Base-by-base conservation (phyloP, 176 grass and related monocot species). In the Oryza punctata region DNA sequence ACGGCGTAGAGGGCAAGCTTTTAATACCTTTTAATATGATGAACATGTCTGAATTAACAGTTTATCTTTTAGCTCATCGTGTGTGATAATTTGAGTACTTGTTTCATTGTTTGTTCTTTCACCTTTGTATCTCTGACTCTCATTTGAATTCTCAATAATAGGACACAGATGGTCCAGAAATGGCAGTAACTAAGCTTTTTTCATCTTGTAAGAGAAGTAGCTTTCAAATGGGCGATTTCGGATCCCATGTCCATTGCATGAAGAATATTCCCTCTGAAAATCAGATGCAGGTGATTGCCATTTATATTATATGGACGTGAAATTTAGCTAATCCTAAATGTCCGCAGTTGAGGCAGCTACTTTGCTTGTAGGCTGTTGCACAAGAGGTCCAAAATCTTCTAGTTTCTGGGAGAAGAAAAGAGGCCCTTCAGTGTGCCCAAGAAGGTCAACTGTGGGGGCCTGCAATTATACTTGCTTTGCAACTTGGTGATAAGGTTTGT, bases 391-490 rank as follows among this genome's bases (percentile, higher is more conserved):
- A 99, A 89, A 92, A 85, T 75, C 91, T 99, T 88, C 91, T 99
- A 57, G 93, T 99, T 77, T 96, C 91, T 78, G 97, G 97, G 78
- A 96, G 85, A 88, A 94, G 93, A 75, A 96, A 94, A 88, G 89
- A 99, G 23, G 97, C 97, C 29, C 91, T 99, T 75, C 91, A 94
- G 52, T 85, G 73, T 90, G 97, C 97, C 46, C 89, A 96, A 78
- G 91, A 91, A 88, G 97, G 97, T 89, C 97, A 99, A 76, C 66
- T 99, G 13, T 99, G 97, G 97, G 96, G 97, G 25, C 91, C 97
- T 78, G 97, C 97, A 75, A 88, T 99, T 73, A 87, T 99, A 81
- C 91, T 96, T 82, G 93, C 97, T 52, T 91, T 92, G 50, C 93
- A 96, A 78, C 93, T 99, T 52, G 96, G 97, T 46, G 93, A 99